Conservation (phyloP, 2,329 filamentous ascomycete genomes). For the Metarhizium humberi region DNA sequence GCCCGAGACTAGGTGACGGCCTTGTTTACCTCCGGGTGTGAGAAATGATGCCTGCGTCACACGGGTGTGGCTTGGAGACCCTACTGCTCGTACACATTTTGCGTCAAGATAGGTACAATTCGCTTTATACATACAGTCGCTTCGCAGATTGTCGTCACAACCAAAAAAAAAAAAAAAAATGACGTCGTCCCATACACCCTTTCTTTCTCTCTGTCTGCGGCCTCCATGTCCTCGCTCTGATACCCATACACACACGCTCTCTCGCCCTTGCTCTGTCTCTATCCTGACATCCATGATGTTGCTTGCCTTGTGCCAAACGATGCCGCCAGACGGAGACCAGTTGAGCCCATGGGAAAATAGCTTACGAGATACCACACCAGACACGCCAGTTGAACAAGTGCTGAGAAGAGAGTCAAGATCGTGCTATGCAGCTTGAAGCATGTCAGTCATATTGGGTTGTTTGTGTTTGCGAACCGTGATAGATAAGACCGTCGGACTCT, state of each 20-base stretch:
- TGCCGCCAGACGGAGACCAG: constrained; percentile 76
- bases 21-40: background rate
- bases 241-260: background rate
- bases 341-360: constrained; percentile 96
- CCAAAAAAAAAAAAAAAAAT: background rate
- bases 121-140: background rate
- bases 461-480: background rate
- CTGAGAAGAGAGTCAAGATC: constrained; percentile 74
- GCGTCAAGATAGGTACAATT: background rate
- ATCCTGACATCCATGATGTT: constrained; percentile 80
- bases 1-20: background rate
- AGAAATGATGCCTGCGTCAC: background rate
- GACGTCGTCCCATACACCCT: background rate
- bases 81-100: background rate
- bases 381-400: constrained; percentile 73
- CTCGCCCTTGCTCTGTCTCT: background rate
- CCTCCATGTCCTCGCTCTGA: background rate
- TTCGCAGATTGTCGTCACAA: background rate
- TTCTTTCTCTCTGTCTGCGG: background rate
- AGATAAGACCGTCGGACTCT: constrained; percentile 30
- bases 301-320: constrained; percentile 78
- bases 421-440: constrained; percentile 64
- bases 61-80: background rate
- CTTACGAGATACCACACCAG: constrained; percentile 90
- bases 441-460: constrained; percentile 3